Evolutionary conservation across 2,329 filamentous ascomycete species (phyloP).

Genomic region (Ascochyta viciae-villosae): DNA sequence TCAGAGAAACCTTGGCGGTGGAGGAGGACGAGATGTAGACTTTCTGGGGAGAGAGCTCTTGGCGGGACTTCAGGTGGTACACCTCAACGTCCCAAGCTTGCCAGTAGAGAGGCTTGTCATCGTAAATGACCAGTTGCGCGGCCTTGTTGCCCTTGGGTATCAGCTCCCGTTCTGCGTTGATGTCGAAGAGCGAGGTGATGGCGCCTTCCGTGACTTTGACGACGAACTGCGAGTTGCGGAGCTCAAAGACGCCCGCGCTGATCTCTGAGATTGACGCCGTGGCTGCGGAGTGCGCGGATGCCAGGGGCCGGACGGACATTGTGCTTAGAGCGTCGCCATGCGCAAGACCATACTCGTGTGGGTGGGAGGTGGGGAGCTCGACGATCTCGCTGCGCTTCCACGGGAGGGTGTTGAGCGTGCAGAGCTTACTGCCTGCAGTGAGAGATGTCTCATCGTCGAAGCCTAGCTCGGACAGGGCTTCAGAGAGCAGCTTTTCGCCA

Average conservation of each 20-base stretch:
- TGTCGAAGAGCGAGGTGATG: constrained; percentile 86
- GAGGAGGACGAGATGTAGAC: constrained; percentile 76
- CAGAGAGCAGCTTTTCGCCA: constrained; percentile 73
- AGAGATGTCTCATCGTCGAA: constrained; percentile 58
- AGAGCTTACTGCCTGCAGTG: constrained; percentile 55
- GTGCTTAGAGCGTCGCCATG: constrained; percentile 55
- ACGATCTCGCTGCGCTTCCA: constrained; percentile 83
- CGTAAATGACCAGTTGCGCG: constrained; percentile 92
- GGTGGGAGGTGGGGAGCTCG: constrained; percentile 58
- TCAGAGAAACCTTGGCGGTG: constrained; percentile 78
- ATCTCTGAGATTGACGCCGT: constrained; percentile 59
- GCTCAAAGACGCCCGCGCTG: constrained; percentile 70
- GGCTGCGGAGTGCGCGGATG: constrained; percentile 32
- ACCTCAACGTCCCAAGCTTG: constrained; percentile 99
- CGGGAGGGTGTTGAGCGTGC: constrained; percentile 83
- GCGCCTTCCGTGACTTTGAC: constrained; percentile 76
- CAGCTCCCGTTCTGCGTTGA: constrained; percentile 74
- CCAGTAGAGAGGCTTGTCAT: constrained; percentile 97
- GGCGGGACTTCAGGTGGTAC: constrained; percentile 86
- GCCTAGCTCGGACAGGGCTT: constrained; percentile 72
- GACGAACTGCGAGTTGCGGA: constrained; percentile 79
- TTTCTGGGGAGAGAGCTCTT: constrained; percentile 72
- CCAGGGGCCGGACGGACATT: constrained; percentile 43
- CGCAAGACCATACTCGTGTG: constrained; percentile 50
- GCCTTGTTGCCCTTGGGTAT: constrained; percentile 76